Percentiles rank a stretch among this genome's conserved stretches.
These are phyloP conservation scores for Penicillium atrosanguineum DNA, from an alignment of 495 filamentous ascomycete species.

Conservation along the genomic window DNA sequence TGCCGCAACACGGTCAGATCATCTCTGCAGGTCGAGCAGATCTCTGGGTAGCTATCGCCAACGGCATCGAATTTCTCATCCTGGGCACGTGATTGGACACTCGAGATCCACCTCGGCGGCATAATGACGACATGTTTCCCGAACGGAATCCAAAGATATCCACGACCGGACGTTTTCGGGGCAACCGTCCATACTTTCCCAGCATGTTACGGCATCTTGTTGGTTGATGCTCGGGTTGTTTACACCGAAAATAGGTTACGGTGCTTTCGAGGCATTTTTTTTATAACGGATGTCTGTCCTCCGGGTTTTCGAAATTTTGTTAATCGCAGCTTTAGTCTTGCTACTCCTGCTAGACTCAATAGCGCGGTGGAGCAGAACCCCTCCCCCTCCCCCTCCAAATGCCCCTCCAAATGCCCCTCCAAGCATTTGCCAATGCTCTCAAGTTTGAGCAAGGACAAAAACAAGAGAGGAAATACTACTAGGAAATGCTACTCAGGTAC, in stretches of 20 bases:
- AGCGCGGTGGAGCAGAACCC: not conserved
- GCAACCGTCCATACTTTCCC: too few species aligned
- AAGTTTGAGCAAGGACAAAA: not conserved
- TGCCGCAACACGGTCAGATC: not conserved
- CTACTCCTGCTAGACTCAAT: not conserved
- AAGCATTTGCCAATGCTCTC: not conserved
- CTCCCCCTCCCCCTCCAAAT: not conserved
- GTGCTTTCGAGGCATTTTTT: not conserved
- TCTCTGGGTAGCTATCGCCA: not conserved
- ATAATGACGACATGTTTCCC: not conserved
- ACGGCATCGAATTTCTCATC: not conserved
- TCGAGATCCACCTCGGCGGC: not conserved
- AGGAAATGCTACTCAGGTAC: not conserved
- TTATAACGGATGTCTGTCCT: not conserved
- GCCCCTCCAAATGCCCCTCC: not conserved
- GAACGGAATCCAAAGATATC: not conserved
- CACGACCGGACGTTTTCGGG: not conserved
- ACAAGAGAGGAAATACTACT: not conserved
- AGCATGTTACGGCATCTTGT: not conserved
- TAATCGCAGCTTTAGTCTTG: not conserved
- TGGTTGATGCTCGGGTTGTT: not conserved
- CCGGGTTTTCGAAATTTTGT: not conserved
- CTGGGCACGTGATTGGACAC: not conserved
- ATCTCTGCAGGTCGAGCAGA: not conserved
- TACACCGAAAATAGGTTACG: not conserved